Base-by-base conservation (phyloP, 352 stramenopile genomes). In the Phytophthora sp. region DNA sequence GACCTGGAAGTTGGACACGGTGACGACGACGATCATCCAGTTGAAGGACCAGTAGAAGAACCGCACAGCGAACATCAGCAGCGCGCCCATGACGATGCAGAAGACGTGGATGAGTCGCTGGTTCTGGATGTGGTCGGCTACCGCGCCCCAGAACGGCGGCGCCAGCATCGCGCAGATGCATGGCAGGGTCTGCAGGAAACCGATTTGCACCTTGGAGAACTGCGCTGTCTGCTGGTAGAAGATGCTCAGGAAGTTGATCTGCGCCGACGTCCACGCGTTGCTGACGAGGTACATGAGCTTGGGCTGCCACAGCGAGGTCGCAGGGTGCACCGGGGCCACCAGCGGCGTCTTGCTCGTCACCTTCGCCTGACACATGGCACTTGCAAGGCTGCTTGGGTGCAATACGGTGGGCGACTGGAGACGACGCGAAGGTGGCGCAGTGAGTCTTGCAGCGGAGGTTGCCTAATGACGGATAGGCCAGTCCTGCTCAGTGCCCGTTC, bases 201-300 rank as follows among this genome's bases (percentile, higher is more conserved):
- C 82, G 53, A 92, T 92, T 70, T 94, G 76, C 30, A 89, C 68
- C 63, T 94, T 92, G 57, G 74, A 78, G 61, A 90, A 90, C 12
- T 71, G 48, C 21, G 74, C 72, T 49, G 67, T 82, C 54, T 90
- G 70, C 61, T 93, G 72, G 69, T 77, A 91, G 69, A 86, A 93
- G 18, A 94, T 69, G 17, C 76, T 77, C 28, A 95, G 61, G 62
- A 88, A 95, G 66, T 94, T 93, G 42, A 84, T 57, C 49, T 90
- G 74, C 34, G 84, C 78, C 63, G 84, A 93, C 41, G 74, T 70
- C 55, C 76, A 87, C 34, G 77, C 74, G 20, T 76, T 84, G 68
- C 71, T 86, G 41, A 92, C 42, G 51, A 77, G 71, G 76, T 92
- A 94, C 81, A 92, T 90, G 68, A 77, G 71, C 66, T 95, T 95